Conservation (phyloP, 2,329 filamentous ascomycete genomes). For the Cordyceps tenuipes region DNA sequence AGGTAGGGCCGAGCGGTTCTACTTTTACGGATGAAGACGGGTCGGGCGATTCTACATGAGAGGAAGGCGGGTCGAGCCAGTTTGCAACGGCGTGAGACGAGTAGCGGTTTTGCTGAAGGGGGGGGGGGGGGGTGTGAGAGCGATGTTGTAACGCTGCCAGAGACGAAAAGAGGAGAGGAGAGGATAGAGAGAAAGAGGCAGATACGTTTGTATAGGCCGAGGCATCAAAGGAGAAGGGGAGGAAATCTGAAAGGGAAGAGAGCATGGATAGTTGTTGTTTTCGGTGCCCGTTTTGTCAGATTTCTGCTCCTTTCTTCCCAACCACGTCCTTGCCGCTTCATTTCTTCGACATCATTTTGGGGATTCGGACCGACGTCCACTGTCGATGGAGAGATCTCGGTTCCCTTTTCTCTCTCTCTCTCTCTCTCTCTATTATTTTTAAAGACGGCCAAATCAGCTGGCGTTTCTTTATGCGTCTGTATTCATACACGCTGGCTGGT, state of each 20-base stretch:
- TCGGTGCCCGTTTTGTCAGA: neutral
- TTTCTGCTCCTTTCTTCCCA: neutral
- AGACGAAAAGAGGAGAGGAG: neutral
- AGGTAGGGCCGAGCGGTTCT: neutral
- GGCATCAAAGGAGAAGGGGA: neutral
- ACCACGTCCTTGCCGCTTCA: neutral
- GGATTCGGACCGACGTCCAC: neutral
- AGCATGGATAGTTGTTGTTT: constrained; percentile 8
- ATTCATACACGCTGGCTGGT: neutral
- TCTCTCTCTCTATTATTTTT: no score
- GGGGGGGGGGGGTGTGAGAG: neutral
- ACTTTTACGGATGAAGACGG: neutral
- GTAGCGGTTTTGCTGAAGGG: no score
- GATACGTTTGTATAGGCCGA: neutral
- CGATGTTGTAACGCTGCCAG: no score
- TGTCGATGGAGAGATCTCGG: neutral
- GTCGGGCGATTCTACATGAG: no score
- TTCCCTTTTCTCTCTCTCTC: neutral
- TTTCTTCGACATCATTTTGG: neutral
- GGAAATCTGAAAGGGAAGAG: neutral
- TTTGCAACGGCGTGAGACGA: no score
- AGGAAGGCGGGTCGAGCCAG: no score
- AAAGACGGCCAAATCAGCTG: neutral
- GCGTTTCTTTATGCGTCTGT: neutral
- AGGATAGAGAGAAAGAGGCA: neutral